Percentiles rank a stretch among this genome's conserved stretches.
Evolutionary conservation across 2,329 filamentous ascomycete species (phyloP).

Genomic region (Xylaria sp.): DNA sequence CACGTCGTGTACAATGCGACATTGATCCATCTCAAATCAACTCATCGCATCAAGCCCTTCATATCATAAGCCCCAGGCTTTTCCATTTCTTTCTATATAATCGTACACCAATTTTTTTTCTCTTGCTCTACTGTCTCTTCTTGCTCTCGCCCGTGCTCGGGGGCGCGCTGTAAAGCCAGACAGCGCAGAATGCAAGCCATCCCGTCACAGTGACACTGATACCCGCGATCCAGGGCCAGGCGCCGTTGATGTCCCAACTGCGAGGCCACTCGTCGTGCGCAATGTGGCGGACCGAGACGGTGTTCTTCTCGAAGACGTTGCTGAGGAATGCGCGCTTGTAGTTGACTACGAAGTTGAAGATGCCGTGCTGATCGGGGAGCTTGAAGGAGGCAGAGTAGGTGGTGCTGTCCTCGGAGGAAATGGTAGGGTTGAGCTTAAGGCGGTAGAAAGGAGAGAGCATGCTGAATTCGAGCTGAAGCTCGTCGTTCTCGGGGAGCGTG

Average conservation of each 20-base stretch:
- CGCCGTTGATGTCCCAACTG: conserved; percentile 81
- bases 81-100: neutral
- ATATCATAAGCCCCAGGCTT: neutral
- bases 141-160: conserved; percentile 25
- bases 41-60: neutral
- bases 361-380: conserved; percentile 93
- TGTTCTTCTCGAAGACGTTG: conserved; percentile 86
- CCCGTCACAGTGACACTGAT: conserved; percentile 78
- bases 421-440: conserved; percentile 58
- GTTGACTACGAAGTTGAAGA: conserved; percentile 97
- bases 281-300: conserved; percentile 91
- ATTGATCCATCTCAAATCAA: neutral
- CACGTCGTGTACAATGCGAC: too few species aligned
- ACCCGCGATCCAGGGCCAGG: conserved; percentile 91
- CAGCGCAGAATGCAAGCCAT: conserved; percentile 75
- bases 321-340: conserved; percentile 93
- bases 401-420: conserved; percentile 59
- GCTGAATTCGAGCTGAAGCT: conserved; percentile 89
- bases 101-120: neutral
- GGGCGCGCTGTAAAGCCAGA: conserved; percentile 75
- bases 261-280: conserved; percentile 95
- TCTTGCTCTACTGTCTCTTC: conserved; percentile 27
- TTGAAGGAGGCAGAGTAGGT: conserved; percentile 72
- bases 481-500: conserved; percentile 61
- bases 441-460: conserved; percentile 99